Conservation (phyloP, 805 yeast genomes). For the Nakazawaea siamensis region DNA sequence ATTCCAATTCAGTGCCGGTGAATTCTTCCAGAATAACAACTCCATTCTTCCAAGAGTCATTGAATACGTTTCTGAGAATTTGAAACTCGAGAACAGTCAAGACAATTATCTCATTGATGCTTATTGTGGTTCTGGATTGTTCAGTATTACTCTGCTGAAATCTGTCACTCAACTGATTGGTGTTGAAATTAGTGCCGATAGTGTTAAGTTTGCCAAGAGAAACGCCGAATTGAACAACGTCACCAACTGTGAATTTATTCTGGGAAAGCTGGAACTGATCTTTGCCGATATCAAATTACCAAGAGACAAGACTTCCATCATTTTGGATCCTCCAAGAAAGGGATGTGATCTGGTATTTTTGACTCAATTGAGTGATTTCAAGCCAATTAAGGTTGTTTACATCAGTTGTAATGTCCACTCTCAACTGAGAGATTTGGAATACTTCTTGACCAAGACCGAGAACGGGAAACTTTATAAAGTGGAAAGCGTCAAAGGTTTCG, state of each 20-base stretch:
- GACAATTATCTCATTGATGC: conserved; percentile 78
- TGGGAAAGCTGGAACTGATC: conserved; percentile 88
- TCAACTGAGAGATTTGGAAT: conserved; percentile 90
- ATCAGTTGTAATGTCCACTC: conserved; percentile 97
- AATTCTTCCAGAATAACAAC: conserved; percentile 93
- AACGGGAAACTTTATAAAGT: conserved; percentile 58
- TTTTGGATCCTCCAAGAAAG: conserved; percentile 94
- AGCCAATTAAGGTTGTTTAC: conserved; percentile 85
- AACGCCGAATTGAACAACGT: conserved; percentile 76
- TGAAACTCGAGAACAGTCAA: conserved; percentile 35
- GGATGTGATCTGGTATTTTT: conserved; percentile 90
- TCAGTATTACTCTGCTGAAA: conserved; percentile 76
- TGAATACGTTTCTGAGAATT: conserved; percentile 66
- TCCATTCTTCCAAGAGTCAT: conserved; percentile 83
- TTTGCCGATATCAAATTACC: conserved; percentile 77
- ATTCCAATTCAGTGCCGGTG: conserved; percentile 89
- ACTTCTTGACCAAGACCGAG: conserved; percentile 59
- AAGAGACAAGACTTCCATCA: conserved; percentile 70
- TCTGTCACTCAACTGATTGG: conserved; percentile 85
- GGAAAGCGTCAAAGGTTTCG: conserved; percentile 88
- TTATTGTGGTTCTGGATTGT: conserved; percentile 93
- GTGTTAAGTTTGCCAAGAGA: conserved; percentile 76
- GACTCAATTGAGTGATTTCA: conserved; percentile 74
- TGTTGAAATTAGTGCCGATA: conserved; percentile 88
- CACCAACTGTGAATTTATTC: conserved; percentile 73